Conservation (phyloP, 108 stramenopile genomes). For the Mayamaea pseudoterrestris region DNA sequence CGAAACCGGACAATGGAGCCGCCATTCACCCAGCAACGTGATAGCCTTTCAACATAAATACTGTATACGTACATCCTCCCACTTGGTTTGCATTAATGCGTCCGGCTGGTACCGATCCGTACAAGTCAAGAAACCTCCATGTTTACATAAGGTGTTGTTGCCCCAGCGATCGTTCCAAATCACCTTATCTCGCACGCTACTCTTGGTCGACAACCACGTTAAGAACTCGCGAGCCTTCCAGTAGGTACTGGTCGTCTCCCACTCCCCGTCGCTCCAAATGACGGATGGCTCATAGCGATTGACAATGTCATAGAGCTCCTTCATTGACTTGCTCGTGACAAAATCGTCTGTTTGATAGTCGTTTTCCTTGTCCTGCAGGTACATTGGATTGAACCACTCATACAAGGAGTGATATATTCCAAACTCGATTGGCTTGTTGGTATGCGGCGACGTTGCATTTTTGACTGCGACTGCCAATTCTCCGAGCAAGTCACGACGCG, state of each 20-base stretch:
- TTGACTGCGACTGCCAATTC: slow-evolving; percentile 25
- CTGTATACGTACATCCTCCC: too few relatives aligned
- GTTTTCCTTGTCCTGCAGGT: slow-evolving; percentile 15
- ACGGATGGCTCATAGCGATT: slow-evolving; percentile 29
- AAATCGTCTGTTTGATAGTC: slow-evolving; percentile 20
- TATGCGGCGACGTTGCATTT: slow-evolving; percentile 7
- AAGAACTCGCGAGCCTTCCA: slow-evolving; percentile 29
- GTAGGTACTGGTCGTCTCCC: slow-evolving; percentile 19
- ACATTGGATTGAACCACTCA: slow-evolving; percentile 38
- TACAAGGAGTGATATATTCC: slow-evolving; percentile 28
- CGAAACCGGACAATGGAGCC: too few relatives aligned
- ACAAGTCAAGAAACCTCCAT: slow-evolving; percentile 24
- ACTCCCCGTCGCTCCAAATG: slow-evolving; percentile 36
- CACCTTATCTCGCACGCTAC: slow-evolving; percentile 18
- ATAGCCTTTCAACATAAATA: too few relatives aligned
- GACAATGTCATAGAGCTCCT: slow-evolving; percentile 32
- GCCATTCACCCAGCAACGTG: too few relatives aligned
- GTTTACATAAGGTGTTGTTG: slow-evolving; percentile 15
- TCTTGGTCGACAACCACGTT: slow-evolving; percentile 25
- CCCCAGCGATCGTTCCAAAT: slow-evolving; percentile 46
- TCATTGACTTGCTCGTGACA: slow-evolving; percentile 22
- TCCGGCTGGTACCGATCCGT: slow-evolving; percentile 10
- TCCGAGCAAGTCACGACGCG: slow-evolving; percentile 26
- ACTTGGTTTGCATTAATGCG: slow-evolving; percentile 10
- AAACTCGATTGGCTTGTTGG: slow-evolving; percentile 13